Evolutionary conservation across 768 basidiomycete species (phyloP), one percentile per base, ranked within the genome.

Genomic region (Tricholoma furcatifolium): DNA sequence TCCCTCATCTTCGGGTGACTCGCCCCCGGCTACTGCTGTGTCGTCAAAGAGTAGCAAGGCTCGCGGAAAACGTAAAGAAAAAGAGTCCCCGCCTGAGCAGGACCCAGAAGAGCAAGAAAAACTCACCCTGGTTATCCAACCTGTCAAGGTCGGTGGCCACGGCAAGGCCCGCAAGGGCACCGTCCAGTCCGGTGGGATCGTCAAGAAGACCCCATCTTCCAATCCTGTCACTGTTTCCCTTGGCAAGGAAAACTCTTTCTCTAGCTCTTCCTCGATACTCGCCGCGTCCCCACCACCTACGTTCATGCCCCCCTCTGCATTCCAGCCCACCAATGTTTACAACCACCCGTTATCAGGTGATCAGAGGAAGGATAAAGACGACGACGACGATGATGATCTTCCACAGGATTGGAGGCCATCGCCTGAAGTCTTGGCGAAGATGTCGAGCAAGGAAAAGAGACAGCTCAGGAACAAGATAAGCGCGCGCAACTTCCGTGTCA

Each of bases 381-480:
- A 72, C 7, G 74, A 76, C 8, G 76, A 79, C 35, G 75, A 80
- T 5, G 78, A 82, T 41, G 80, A 81, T 21, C 67, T 84, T 4
- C 77, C 84, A 14, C 87, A 87, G 30, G 88, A 93, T 60, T 92
- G 91, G 88, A 80, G 91, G 44, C 92, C 91, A 7, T 80, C 84
- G 3, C 88, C 93, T 0, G 96, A 97, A 59, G 93, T 94, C 56
- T 97, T 98, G 74, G 87, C 91, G 65, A 98, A 93, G 70, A 89
- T 99, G 82, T 84, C 84, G 5, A 88, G 85, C 63, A 98, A 96
- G 73, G 95, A 98, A 75, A 98, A 98, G 71, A 75, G 97, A 8
- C 96, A 98, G 68, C 74, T 98, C 39, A 70, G 96, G 46, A 99
- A 99, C 75, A 99, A 99, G 84, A 93, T 98, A 61, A 88, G 86